Base-by-base conservation (phyloP, 495 filamentous ascomycete species). In the Friedmanniomyces endolithicus region DNA sequence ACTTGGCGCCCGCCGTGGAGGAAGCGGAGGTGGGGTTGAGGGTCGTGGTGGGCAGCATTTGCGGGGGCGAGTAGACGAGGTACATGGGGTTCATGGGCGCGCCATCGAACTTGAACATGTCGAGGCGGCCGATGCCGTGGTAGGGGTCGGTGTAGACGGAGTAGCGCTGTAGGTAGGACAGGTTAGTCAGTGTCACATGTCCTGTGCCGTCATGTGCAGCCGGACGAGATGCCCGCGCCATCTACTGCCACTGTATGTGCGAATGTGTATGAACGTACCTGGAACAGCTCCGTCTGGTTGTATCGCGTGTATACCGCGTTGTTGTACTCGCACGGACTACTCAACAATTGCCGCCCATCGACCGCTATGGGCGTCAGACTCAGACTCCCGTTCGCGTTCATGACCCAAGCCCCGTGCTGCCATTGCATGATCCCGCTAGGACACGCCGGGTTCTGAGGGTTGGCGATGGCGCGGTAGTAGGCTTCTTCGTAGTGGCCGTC, bases 401-500 rank as follows among this genome's bases (percentile, higher is more conserved):
- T 62, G 2, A 65, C 69, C 62, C 77, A 86, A 50, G 68, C 75
- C 29, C 86, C 86, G 64, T 90, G 86, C 62, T 90, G 86, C 75
- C 80, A 90, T 65, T 88, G 86, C 72, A 88, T 78, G 16, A 88
- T 75, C 11, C 79, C 84, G 45, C 72, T 67, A 0, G 86, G 82
- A 64, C 86, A 90, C 47, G 67, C 62, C 14, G 86, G 86, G 16
- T 75, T 70, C 33, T 67, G 63, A 31, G 86, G 86, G 67, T 88
- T 88, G 33, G 86, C 68, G 57, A 88, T 65, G 22, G 83, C 83
- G 49, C 85, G 73, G 68, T 87, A 90, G 64, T 82, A 79, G 17
- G 86, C 85, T 61, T 81, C 76, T 67, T 90, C 86, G 63, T 78
- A 90, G 67, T 78, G 71, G 23, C 86, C 85, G 60, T 87, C 77